Base-by-base conservation (phyloP, 2,329 filamentous ascomycete genomes). In the Colletotrichum sp. region DNA sequence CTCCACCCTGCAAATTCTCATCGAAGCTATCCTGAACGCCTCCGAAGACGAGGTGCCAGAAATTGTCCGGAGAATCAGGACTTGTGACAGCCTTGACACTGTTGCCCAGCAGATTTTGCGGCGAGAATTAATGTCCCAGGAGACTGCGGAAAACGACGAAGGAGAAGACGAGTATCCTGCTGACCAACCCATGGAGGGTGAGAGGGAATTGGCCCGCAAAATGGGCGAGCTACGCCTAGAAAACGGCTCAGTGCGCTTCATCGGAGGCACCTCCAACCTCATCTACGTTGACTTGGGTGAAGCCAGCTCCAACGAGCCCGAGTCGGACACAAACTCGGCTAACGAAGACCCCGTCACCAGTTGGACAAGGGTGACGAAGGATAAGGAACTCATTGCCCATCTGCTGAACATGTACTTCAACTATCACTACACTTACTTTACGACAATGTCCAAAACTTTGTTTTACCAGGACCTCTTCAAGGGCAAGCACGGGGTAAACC, bases 361-460 rank as follows among this genome's bases (percentile, higher is more conserved):
- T 70, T 99, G 97, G 97, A 98, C 96, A 0, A 91, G 89, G 18
- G 95, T 98, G 61, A 98, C 95, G 2, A 89, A 92, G 66, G 95
- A 98, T 82, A 89, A 92, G 28, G 91, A 94, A 70, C 88, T 98
- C 61, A 92, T 98, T 79, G 91, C 93, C 18, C 96, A 98, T 84
- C 91, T 99, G 22, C 92, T 99, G 82, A 96, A 96, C 81, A 96
- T 98, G 95, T 99, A 99, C 85, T 98, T 98, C 86, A 95, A 93
- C 80, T 98, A 96, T 94, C 97, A 98, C 84, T 98, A 98, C 84
- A 93, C 96, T 22, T 98, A 97, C 85, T 99, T 98, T 83, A 96
- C 96, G 6, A 97, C 95, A 0, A 88, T 98, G 8, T 96, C 96
- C 15, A 97, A 95, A 83, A 92, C 90, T 48, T 87, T 98, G 36